Percentiles rank a stretch among this genome's conserved stretches.
Evolutionary conservation across 2,329 filamentous ascomycete genomes (phyloP).

Genomic region (Aspergillus luchuensis): DNA sequence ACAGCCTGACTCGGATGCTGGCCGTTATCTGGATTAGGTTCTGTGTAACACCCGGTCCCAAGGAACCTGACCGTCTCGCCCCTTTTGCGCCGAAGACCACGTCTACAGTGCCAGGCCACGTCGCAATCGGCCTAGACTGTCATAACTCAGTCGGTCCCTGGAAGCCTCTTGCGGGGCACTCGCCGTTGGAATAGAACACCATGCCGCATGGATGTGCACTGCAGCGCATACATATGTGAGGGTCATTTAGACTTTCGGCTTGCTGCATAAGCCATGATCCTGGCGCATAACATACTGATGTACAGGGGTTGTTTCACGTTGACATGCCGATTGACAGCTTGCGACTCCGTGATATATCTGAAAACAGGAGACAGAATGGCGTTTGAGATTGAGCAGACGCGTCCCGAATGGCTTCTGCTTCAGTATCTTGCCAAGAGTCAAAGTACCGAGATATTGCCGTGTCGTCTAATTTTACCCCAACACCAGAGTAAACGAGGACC

Average conservation of each 20-base stretch:
- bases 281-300: slow-evolving; percentile 9
- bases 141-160: neutral
- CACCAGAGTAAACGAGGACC: neutral
- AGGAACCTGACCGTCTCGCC: neutral
- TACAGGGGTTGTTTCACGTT: slow-evolving; percentile 7
- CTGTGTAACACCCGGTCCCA: neutral
- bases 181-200: neutral
- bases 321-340: neutral
- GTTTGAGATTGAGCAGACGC: neutral
- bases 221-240: neutral
- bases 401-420: neutral
- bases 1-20: neutral
- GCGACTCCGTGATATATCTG: neutral
- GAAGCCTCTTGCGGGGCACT: neutral
- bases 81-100: neutral
- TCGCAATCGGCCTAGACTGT: neutral
- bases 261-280: slow-evolving; percentile 15
- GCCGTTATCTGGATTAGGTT: neutral
- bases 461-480: neutral
- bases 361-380: neutral
- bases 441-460: slow-evolving; percentile 5
- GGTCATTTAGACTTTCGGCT: slow-evolving; percentile 17
- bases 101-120: neutral
- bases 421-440: neutral
- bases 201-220: neutral